A percentile compares a stretch with the other conserved stretches of the same genome.
phyloP scores from a whole-genome alignment of 2,329 filamentous ascomycete genomes.

The Monosporascus sp. region DNA sequence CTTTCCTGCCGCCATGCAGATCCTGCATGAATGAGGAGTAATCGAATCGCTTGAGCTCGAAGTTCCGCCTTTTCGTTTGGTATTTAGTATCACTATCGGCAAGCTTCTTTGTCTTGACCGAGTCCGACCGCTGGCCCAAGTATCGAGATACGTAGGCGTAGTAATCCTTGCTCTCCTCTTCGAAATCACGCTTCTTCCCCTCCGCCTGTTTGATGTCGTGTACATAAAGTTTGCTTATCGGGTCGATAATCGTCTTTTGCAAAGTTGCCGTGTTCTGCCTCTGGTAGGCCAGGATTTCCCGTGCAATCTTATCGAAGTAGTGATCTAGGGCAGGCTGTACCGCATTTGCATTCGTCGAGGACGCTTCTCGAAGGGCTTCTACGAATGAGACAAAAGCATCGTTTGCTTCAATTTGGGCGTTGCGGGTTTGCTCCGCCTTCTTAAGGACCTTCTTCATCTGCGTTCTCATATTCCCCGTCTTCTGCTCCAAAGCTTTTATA shows the following conservation, averaged over 20 bases:
- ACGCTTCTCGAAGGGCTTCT: slow-evolving; percentile 79
- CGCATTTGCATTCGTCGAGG: slow-evolving; percentile 86
- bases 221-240: slow-evolving; percentile 84
- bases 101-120: slow-evolving; percentile 94
- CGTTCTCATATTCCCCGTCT: slow-evolving; percentile 86
- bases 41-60: slow-evolving; percentile 96
- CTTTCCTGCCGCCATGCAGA: slow-evolving; percentile 96
- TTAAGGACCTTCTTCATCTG: slow-evolving; percentile 97
- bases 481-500: slow-evolving; percentile 93
- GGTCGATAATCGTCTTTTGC: slow-evolving; percentile 91
- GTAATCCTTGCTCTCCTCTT: slow-evolving; percentile 98
- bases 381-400: slow-evolving; percentile 79
- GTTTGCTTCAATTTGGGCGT: slow-evolving; percentile 77
- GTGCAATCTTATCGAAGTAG: slow-evolving; percentile 95
- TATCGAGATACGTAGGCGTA: slow-evolving; percentile 94
- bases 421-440: slow-evolving; percentile 82
- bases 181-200: slow-evolving; percentile 93
- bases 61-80: slow-evolving; percentile 85
- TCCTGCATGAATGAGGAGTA: slow-evolving; percentile 99
- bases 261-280: slow-evolving; percentile 76
- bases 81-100: slow-evolving; percentile 95
- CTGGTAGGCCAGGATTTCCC: slow-evolving; percentile 84
- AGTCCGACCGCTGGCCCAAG: slow-evolving; percentile 92
- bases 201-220: slow-evolving; percentile 98
- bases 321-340: slow-evolving; percentile 97